Percentiles rank a stretch among this genome's conserved stretches.
Evolutionary conservation across 768 basidiomycete species (phyloP).

Genomic region (Tricholomella constricta): DNA sequence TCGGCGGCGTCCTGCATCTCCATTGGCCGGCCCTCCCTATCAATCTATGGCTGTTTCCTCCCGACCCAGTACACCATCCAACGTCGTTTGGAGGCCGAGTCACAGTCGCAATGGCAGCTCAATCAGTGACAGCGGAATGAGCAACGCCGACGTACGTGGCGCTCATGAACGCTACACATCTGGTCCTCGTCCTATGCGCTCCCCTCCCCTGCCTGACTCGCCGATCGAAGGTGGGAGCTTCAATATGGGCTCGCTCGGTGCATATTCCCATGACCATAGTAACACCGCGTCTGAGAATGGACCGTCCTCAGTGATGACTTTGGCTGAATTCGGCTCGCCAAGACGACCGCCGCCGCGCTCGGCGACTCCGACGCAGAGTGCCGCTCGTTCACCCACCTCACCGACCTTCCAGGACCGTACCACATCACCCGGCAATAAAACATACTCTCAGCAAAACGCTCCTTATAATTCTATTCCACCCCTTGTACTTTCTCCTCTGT

Average conservation of each 20-base stretch:
- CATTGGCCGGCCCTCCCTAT: slow-evolving; percentile 60
- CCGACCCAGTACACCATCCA: slow-evolving; percentile 69
- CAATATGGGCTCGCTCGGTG: slow-evolving; percentile 30
- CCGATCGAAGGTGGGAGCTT: slow-evolving; percentile 44
- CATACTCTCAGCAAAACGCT: slow-evolving; percentile 57
- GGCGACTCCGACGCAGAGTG: slow-evolving; percentile 65
- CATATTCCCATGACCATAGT: slow-evolving; percentile 26
- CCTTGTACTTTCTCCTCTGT: slow-evolving; percentile 68
- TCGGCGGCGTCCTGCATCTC: slow-evolving; percentile 72
- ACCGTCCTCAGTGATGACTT: slow-evolving; percentile 45
- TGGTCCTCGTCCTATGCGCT: slow-evolving; percentile 50
- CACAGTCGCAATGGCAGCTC: slow-evolving; percentile 66
- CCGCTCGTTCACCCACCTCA: slow-evolving; percentile 54
- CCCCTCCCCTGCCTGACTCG: slow-evolving; percentile 63
- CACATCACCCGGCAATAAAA: slow-evolving; percentile 40
- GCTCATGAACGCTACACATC: slow-evolving; percentile 43
- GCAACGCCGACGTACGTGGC: slow-evolving; percentile 32
- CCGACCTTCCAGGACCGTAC: slow-evolving; percentile 49
- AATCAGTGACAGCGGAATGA: slow-evolving; percentile 43
- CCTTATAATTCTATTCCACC: slow-evolving; percentile 54
- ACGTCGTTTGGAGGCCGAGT: slow-evolving; percentile 65
- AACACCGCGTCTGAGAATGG: slow-evolving; percentile 34
- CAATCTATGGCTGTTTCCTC: slow-evolving; percentile 66
- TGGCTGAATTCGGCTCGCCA: slow-evolving; percentile 51
- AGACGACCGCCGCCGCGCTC: slow-evolving; percentile 47